phyloP scores from a whole-genome alignment of 257 asterid genomes.

The Nicotiana undulata region DNA sequence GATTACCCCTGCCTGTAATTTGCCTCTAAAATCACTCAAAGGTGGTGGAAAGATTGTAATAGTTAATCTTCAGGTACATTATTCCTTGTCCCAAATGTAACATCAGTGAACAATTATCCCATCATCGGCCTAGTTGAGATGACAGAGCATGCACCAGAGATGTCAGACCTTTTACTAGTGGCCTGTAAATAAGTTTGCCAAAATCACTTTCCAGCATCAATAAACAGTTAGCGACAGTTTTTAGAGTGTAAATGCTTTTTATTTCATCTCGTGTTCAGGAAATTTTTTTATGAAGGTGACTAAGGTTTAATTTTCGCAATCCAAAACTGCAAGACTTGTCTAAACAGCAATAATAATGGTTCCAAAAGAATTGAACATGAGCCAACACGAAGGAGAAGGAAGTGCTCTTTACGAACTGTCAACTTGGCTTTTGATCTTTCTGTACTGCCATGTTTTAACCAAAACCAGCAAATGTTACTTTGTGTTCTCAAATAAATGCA shows the following conservation, averaged over 20 bases:
- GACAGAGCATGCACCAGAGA: background rate
- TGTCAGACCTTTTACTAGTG: background rate
- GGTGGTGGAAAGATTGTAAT: conserved; percentile 88
- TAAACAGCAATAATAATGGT: background rate
- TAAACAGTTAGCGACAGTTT: background rate
- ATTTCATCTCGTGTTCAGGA: background rate
- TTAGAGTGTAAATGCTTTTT: background rate
- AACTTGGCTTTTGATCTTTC: background rate
- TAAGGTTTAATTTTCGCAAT: background rate
- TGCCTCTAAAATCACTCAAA: conserved; percentile 77
- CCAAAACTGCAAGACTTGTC: background rate
- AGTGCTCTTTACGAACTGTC: background rate
- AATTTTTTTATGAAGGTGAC: background rate
- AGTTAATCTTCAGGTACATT: conserved; percentile 88
- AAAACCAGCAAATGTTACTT: background rate
- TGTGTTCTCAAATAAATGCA: background rate
- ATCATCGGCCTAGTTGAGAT: background rate
- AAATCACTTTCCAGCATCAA: background rate
- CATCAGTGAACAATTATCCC: background rate
- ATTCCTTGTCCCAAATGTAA: background rate
- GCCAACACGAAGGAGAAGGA: background rate
- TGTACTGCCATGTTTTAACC: background rate
- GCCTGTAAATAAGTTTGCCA: background rate
- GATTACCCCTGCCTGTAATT: conserved; percentile 96
- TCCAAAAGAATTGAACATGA: background rate